A percentile compares a stretch with the other conserved stretches of the same genome.
These are phyloP conservation scores for Chamaecrista fasciculata DNA, from an alignment of 306 rosid species.

Conservation along the genomic window DNA sequence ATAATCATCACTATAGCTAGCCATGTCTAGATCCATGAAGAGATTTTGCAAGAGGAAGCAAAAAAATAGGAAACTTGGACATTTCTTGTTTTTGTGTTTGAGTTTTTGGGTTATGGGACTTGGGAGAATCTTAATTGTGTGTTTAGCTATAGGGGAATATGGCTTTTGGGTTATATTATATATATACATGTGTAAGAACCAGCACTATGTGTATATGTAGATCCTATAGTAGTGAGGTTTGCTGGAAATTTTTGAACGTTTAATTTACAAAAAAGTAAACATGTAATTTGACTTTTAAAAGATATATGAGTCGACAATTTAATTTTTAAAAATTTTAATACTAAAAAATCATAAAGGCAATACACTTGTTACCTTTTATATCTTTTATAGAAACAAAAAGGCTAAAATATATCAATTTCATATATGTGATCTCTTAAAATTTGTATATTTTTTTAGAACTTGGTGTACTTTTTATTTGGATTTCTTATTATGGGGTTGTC, in stretches of 20 bases:
- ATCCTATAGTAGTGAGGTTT: conserved; percentile 43
- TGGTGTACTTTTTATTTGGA: conserved; percentile 23
- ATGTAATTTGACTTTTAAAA: too few species aligned
- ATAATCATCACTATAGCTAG: conserved; percentile 23
- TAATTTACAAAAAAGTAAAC: conserved; percentile 11
- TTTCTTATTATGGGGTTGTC: conserved; percentile 47
- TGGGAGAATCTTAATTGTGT: background rate
- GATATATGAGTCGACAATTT: too few species aligned
- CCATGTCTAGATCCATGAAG: conserved; percentile 33
- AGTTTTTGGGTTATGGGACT: background rate
- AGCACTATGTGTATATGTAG: conserved; percentile 26
- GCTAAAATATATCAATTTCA: too few species aligned
- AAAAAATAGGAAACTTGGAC: conserved; percentile 42
- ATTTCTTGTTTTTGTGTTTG: conserved; percentile 25
- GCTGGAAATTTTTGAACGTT: conserved; percentile 53
- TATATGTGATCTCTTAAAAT: too few species aligned
- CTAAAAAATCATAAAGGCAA: too few species aligned
- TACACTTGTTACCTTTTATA: too few species aligned
- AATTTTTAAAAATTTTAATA: too few species aligned
- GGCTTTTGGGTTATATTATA: conserved; percentile 22
- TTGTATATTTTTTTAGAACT: too few species aligned
- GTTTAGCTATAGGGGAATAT: conserved; percentile 29
- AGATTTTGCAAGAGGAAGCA: conserved; percentile 46
- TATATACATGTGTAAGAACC: conserved; percentile 4
- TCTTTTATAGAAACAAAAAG: too few species aligned